Evolutionary conservation across 441 rosid genomes (phyloP).

Genomic region (Populus hybrid): DNA sequence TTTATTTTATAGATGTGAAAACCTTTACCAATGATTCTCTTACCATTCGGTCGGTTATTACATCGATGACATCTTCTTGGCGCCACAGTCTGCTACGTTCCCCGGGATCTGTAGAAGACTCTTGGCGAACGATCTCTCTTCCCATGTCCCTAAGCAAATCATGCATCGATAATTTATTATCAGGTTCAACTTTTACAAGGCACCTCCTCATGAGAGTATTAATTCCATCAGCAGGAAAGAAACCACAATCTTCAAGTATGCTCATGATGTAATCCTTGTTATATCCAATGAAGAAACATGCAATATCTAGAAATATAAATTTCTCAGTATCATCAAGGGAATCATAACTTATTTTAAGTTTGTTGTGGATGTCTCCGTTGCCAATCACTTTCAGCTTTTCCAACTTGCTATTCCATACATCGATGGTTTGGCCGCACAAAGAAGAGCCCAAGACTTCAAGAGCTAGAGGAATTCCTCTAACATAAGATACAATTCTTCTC

Average conservation of each 20-base stretch:
- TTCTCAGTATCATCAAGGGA: conserved; percentile 15
- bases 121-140: conserved; percentile 35
- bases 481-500: neutral
- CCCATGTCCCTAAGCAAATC: conserved; percentile 49
- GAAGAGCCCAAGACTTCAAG: conserved; percentile 24
- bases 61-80: neutral
- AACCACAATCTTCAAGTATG: conserved; percentile 13
- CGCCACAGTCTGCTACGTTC: conserved; percentile 45
- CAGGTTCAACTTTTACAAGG: conserved; percentile 2
- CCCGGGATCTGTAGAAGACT: conserved; percentile 27
- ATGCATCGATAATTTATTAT: conserved; percentile 19
- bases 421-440: conserved; percentile 2
- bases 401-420: conserved; percentile 11
- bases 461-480: conserved; percentile 20
- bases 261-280: conserved; percentile 10
- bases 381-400: conserved; percentile 2
- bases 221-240: conserved; percentile 13
- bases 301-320: conserved; percentile 24
- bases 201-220: conserved; percentile 11
- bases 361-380: neutral
- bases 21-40: neutral
- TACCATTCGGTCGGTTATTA: conserved; percentile 19
- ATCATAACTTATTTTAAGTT: conserved; percentile 13
- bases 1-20: neutral
- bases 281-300: conserved; percentile 26